phyloP scores from a whole-genome alignment of 31 red algal species.

The Odonthalia washingtoniensis region DNA sequence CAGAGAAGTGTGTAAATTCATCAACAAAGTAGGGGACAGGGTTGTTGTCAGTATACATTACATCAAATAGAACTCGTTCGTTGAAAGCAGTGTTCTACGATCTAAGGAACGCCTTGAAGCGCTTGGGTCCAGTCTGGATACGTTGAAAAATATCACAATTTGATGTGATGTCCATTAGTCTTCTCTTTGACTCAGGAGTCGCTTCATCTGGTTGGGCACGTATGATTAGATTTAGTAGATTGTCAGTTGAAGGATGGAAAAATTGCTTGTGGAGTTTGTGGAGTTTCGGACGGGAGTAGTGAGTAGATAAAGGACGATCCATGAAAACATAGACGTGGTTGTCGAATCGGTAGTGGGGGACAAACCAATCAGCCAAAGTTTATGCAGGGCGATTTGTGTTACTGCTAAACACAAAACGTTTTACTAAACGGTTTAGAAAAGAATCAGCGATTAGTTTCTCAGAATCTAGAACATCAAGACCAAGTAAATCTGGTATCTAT shows the following conservation, averaged over 20 bases:
- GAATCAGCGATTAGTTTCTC: slow-evolving; percentile 48
- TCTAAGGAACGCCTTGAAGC: slow-evolving; percentile 18
- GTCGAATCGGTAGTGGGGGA: too few species aligned
- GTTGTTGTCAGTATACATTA: too few species aligned
- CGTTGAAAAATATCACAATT: slow-evolving; percentile 31
- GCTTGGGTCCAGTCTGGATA: slow-evolving; percentile 19
- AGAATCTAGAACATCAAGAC: slow-evolving; percentile 53
- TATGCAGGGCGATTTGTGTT: too few species aligned
- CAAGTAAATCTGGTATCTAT: slow-evolving; percentile 22
- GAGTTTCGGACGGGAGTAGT: neutral
- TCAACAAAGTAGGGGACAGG: too few species aligned
- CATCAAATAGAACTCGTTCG: slow-evolving; percentile 27
- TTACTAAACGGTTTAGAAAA: too few species aligned
- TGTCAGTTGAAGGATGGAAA: slow-evolving; percentile 33
- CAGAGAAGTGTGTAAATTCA: too few species aligned
- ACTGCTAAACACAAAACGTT: too few species aligned
- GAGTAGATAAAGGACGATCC: too few species aligned
- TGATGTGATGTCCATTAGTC: neutral
- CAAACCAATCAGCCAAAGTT: too few species aligned
- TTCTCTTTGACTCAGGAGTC: slow-evolving; percentile 8
- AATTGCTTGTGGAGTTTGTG: slow-evolving; percentile 23
- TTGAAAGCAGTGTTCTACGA: slow-evolving; percentile 14
- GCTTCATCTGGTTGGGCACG: neutral
- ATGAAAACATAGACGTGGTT: neutral
- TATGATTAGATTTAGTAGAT: slow-evolving; percentile 23